Conservation (phyloP, 768 basidiomycete genomes). For the Auricularia auricula-judae region DNA sequence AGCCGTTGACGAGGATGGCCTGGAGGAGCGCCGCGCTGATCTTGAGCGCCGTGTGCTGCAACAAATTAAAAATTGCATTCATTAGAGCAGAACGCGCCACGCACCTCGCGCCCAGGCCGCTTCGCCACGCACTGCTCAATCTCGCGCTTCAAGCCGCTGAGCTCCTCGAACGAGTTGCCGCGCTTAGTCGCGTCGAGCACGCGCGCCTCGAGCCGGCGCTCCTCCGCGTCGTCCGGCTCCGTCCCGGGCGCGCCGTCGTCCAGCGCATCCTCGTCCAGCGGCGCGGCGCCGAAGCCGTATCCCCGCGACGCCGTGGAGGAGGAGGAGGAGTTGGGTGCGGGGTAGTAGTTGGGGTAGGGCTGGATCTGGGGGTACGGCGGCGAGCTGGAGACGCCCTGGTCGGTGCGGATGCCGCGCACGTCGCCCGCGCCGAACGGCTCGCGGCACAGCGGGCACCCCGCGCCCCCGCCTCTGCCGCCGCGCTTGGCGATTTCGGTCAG, state of each 20-base stretch:
- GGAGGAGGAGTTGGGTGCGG: not conserved
- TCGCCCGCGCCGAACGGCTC: slow-evolving; percentile 56
- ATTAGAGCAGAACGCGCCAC: slow-evolving; percentile 18
- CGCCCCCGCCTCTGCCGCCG: slow-evolving; percentile 44
- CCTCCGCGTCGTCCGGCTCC: slow-evolving; percentile 26
- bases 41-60: slow-evolving; percentile 53
- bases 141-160: slow-evolving; percentile 65
- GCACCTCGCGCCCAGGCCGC: slow-evolving; percentile 46
- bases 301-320: not conserved
- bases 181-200: slow-evolving; percentile 69
- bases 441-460: slow-evolving; percentile 78
- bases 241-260: slow-evolving; percentile 17
- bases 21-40: slow-evolving; percentile 69
- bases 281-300: not conserved
- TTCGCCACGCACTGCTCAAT: slow-evolving; percentile 63
- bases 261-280: slow-evolving; percentile 18
- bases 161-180: slow-evolving; percentile 84
- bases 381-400: slow-evolving; percentile 47
- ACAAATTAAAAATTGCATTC: slow-evolving; percentile 1
- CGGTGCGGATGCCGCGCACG: slow-evolving; percentile 69
- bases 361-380: slow-evolving; percentile 32
- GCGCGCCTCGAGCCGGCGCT: slow-evolving; percentile 62
- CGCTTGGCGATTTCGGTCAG: slow-evolving; percentile 74
- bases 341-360: slow-evolving; percentile 1
- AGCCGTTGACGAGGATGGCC: slow-evolving; percentile 74